Conservation (phyloP, 2,329 filamentous ascomycete genomes). For the Penicillium sp. region DNA sequence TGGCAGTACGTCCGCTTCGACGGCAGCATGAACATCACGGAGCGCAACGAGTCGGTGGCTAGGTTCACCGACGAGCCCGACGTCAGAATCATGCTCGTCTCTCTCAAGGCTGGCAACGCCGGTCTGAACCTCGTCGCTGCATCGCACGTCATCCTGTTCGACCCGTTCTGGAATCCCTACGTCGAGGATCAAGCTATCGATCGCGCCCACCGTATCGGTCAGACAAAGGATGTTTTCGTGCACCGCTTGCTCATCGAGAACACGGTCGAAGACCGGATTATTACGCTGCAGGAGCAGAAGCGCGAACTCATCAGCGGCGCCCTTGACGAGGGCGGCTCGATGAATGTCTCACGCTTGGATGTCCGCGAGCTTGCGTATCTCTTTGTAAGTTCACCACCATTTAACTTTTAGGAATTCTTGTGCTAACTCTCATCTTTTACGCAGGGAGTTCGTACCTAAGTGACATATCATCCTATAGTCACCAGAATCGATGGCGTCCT, state of each 20-base stretch:
- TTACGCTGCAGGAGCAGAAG: constrained; percentile 77
- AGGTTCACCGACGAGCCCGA: constrained; percentile 65
- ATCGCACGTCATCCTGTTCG: constrained; percentile 83
- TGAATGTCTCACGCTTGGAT: constrained; percentile 66
- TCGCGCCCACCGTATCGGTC: constrained; percentile 84
- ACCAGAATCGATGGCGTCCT: not conserved
- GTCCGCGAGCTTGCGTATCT: constrained; percentile 69
- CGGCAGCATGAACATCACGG: constrained; percentile 68
- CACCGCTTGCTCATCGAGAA: constrained; percentile 75
- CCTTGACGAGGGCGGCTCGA: constrained; percentile 72
- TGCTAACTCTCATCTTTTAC: constrained; percentile 8
- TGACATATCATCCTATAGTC: not conserved
- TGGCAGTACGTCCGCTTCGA: constrained; percentile 71
- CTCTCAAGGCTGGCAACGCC: constrained; percentile 77
- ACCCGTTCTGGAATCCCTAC: constrained; percentile 94
- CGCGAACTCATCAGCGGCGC: constrained; percentile 74
- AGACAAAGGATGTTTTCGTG: constrained; percentile 71
- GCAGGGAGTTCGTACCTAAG: constrained; percentile 23
- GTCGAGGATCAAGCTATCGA: constrained; percentile 92
- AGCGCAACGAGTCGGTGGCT: constrained; percentile 67
- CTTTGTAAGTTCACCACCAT: constrained; percentile 51
- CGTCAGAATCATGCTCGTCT: constrained; percentile 72
- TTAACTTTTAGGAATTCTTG: not conserved
- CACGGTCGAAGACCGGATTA: constrained; percentile 87
- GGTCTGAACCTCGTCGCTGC: constrained; percentile 84